Conservation (phyloP, 306 rosid species). For the Mimosa bimucronata region DNA sequence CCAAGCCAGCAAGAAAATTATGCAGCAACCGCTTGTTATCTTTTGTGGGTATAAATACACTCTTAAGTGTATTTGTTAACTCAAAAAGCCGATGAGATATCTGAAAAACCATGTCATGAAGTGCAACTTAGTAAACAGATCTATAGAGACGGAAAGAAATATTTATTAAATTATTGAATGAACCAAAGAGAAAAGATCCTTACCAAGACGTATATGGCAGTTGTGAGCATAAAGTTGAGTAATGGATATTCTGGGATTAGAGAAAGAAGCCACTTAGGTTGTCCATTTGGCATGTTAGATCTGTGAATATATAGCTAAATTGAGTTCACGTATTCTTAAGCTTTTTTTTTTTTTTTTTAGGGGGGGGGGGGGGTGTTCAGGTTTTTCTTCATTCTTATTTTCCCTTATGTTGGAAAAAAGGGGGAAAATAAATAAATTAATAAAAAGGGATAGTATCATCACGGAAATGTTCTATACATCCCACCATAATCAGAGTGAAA, state of each 20-base stretch:
- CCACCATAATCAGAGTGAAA: neutral
- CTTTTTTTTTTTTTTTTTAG: too few relatives aligned
- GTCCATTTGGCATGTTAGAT: conserved; percentile 90
- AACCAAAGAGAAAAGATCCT: conserved; percentile 38
- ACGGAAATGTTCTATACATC: neutral
- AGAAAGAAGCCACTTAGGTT: conserved; percentile 99
- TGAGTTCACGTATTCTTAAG: conserved; percentile 8
- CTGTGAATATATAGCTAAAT: conserved; percentile 49
- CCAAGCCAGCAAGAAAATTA: conserved; percentile 74
- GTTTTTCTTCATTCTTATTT: conserved; percentile 28
- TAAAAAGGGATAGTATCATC: neutral
- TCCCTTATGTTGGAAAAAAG: conserved; percentile 5
- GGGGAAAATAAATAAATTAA: conserved; percentile 9
- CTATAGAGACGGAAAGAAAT: neutral
- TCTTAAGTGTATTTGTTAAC: conserved; percentile 83
- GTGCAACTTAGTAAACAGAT: conserved; percentile 28
- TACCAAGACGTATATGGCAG: conserved; percentile 84
- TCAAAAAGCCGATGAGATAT: conserved; percentile 90
- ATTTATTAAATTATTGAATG: neutral
- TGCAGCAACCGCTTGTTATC: conserved; percentile 80
- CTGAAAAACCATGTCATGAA: conserved; percentile 53
- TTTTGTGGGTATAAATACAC: conserved; percentile 82
- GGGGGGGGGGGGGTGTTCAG: neutral
- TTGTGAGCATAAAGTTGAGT: conserved; percentile 96
- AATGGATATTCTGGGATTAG: conserved; percentile 88